phyloP scores from a whole-genome alignment of 495 filamentous ascomycete genomes.

The Xylaria sp. region DNA sequence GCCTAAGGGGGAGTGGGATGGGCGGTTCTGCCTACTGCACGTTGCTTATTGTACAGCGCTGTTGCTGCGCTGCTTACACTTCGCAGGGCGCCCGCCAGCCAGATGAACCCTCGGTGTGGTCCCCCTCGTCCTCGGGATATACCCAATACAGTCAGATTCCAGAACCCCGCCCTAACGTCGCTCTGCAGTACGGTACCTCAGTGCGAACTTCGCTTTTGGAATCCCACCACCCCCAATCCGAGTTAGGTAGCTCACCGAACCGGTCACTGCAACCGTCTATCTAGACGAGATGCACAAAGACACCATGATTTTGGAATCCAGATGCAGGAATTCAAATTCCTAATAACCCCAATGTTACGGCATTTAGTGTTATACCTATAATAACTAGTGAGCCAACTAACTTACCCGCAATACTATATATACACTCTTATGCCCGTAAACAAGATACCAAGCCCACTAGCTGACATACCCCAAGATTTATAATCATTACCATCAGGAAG shows the following conservation, averaged over 20 bases:
- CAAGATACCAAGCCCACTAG: neutral
- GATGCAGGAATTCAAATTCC: constrained; percentile 2
- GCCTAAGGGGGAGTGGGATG: neutral
- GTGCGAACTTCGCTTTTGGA: constrained; percentile 21
- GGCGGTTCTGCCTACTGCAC: neutral
- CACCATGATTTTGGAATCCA: constrained; percentile 9
- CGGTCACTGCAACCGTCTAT: neutral
- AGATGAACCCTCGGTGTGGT: constrained; percentile 20
- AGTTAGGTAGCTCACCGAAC: neutral
- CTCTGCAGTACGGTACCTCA: neutral
- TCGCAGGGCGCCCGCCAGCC: constrained; percentile 10
- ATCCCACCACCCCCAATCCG: neutral
- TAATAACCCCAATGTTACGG: neutral
- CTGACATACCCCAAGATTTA: neutral
- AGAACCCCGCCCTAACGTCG: constrained; percentile 2
- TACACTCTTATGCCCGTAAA: neutral
- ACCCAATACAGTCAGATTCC: constrained; percentile 18
- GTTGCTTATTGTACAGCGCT: constrained; percentile 21
- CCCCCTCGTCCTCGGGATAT: constrained; percentile 15
- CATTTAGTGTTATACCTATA: neutral
- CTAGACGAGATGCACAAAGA: neutral
- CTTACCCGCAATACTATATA: neutral
- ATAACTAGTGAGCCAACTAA: neutral
- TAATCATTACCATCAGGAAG: neutral
- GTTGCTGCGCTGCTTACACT: constrained; percentile 4